Percentiles rank a stretch among this genome's conserved stretches.
Conservation (phyloP, 345 rosid species). For the Crucihimalaya himalaica region DNA sequence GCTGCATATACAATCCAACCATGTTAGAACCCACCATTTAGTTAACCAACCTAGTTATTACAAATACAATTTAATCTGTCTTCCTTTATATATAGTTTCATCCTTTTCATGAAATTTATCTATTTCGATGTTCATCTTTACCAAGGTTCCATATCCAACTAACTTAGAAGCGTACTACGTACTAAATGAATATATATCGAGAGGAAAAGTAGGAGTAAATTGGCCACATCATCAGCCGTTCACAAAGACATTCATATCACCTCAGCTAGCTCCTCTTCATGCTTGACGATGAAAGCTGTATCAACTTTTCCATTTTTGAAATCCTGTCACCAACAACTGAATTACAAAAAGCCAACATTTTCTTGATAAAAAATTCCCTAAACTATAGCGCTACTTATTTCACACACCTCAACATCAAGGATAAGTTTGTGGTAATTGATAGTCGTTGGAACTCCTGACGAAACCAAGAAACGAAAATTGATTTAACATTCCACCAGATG, state of each 20-base stretch:
- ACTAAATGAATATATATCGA: not conserved
- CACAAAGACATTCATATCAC: slow-evolving; percentile 40
- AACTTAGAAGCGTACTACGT: not conserved
- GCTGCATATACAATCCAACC: slow-evolving; percentile 31
- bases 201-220: not conserved
- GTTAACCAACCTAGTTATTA: not conserved
- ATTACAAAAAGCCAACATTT: slow-evolving; percentile 4
- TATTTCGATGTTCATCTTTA: not conserved
- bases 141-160: not conserved
- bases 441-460: slow-evolving; percentile 92
- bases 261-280: slow-evolving; percentile 81
- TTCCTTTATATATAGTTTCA: not conserved
- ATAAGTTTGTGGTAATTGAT: slow-evolving; percentile 94
- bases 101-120: not conserved
- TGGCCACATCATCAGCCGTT: not conserved
- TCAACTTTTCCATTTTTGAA: slow-evolving; percentile 94
- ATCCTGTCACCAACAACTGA: slow-evolving; percentile 56
- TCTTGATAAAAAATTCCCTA: not conserved
- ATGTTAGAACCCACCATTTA: slow-evolving; percentile 19
- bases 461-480: slow-evolving; percentile 6
- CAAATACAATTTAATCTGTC: not conserved
- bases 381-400: slow-evolving; percentile 8
- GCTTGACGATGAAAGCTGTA: slow-evolving; percentile 97
- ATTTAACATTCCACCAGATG: not conserved
- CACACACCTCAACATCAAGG: slow-evolving; percentile 86